Conservation (phyloP, 2,329 filamentous ascomycete species). For the Alternaria sp. region DNA sequence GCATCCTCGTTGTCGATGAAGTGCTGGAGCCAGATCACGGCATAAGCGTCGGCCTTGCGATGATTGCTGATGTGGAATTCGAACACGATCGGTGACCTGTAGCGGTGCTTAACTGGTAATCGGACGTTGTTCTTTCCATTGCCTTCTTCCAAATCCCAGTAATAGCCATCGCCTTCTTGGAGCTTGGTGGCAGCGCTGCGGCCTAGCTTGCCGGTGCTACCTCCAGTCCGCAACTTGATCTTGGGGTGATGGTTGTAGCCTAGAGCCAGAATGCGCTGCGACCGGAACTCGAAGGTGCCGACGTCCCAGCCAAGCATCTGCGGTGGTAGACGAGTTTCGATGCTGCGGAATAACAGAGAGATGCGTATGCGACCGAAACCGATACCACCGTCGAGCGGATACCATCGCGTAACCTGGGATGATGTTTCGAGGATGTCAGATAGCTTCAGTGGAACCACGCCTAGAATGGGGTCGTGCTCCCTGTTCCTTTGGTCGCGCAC, state of each 20-base stretch:
- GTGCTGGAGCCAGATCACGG: slow-evolving; percentile 84
- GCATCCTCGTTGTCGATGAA: slow-evolving; percentile 79
- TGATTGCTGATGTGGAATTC: slow-evolving; percentile 78
- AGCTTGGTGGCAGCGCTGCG: slow-evolving; percentile 67
- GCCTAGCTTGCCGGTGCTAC: slow-evolving; percentile 74
- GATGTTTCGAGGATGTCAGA: slow-evolving; percentile 86
- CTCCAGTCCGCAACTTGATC: slow-evolving; percentile 81
- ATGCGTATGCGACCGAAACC: slow-evolving; percentile 88
- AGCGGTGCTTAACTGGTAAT: slow-evolving; percentile 87
- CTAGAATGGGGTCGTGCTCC: slow-evolving; percentile 92
- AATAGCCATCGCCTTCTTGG: slow-evolving; percentile 65
- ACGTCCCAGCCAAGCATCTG: slow-evolving; percentile 92
- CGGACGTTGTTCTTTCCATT: slow-evolving; percentile 65
- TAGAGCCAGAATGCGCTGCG: slow-evolving; percentile 70
- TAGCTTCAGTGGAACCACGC: slow-evolving; percentile 86
- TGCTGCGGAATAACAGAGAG: slow-evolving; percentile 85
- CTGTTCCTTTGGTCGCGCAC: slow-evolving; percentile 88
- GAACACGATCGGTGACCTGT: slow-evolving; percentile 87
- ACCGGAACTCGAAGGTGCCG: slow-evolving; percentile 88
- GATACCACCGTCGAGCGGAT: slow-evolving; percentile 93
- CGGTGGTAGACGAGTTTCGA: slow-evolving; percentile 85
- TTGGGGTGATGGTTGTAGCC: slow-evolving; percentile 69
- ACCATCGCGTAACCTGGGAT: slow-evolving; percentile 89
- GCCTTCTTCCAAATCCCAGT: slow-evolving; percentile 63
- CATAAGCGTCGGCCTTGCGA: slow-evolving; percentile 75